Percentiles rank a stretch among this genome's conserved stretches.
phyloP scores from a whole-genome alignment of 2,329 filamentous ascomycete species.

The Fusarium sp. region DNA sequence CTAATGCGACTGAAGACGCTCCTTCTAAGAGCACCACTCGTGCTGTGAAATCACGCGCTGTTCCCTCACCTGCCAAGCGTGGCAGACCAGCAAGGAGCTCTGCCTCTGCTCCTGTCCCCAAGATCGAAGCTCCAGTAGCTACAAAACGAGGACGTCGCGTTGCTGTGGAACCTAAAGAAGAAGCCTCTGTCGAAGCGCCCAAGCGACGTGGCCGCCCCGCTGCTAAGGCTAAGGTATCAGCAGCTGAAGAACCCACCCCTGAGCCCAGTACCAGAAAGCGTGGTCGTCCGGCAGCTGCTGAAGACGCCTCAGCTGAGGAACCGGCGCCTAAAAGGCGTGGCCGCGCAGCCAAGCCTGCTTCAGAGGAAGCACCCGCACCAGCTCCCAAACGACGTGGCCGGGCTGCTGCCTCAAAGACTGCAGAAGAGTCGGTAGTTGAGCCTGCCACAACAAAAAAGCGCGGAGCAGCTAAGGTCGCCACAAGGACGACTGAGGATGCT shows the following conservation, averaged over 20 bases:
- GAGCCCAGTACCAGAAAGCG: constrained; percentile 37
- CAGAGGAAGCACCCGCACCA: no score
- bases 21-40: constrained; percentile 23
- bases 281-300: constrained; percentile 24
- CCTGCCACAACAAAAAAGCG: constrained; percentile 27
- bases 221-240: constrained; percentile 12
- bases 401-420: constrained; percentile 14
- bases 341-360: background rate
- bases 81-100: constrained; percentile 32
- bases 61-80: constrained; percentile 41
- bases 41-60: constrained; percentile 23
- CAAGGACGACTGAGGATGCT: constrained; percentile 15
- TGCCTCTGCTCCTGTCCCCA: constrained; percentile 5
- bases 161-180: constrained; percentile 16
- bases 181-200: constrained; percentile 4
- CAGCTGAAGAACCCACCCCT: background rate
- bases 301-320: constrained; percentile 7
- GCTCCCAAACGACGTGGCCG: constrained; percentile 7
- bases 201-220: constrained; percentile 43
- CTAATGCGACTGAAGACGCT: background rate
- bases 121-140: constrained; percentile 10
- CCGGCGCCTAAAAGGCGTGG: constrained; percentile 31
- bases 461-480: constrained; percentile 12
- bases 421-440: constrained; percentile 11
- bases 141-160: constrained; percentile 28